Base-by-base conservation (phyloP, 163 green algal genomes). In the Volvox carteri region DNA sequence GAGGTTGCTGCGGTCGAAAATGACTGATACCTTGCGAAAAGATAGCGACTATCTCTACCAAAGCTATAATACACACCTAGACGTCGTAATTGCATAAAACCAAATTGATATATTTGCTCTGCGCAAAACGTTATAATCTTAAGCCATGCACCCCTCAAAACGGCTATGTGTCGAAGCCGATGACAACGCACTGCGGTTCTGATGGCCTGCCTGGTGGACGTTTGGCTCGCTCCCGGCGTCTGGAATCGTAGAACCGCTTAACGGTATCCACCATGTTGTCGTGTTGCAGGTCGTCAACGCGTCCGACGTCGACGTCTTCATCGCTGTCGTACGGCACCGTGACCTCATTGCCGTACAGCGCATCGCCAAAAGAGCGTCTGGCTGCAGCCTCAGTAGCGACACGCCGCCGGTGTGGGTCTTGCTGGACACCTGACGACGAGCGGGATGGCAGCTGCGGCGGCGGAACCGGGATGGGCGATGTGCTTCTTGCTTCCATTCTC, bases 121-220 rank as follows among this genome's bases (percentile, higher is more conserved):
- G 4, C 12, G 2, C 60, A 39, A 39, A 5, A 65, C 19, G 54
- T 39, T 72, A 28, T 30, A 11, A 25, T 9, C 19, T 14, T 72
- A 19, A 72, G 11, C 2, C 14, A 39, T 33, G 23, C 28, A 28
- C 28, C 60, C 37, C 23, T 33, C 16, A n/a, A 68, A 30, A 68
- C 23, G 58, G 6, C 25, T 39, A 72, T 39, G 33, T 42, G 44
- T 80, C 78, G 18, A 86, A 86, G 11, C 78, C 78, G 18, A 77
- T 37, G 4, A 86, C 60, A 25, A 86, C 58, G 58, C 58, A n/a
- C 58, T 50, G 60, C n/a, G 78, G 78, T 58, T 86, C 78, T 16
- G n/a, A 56, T 1, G 78, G 60, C 39, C n/a, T 42, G 0, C 78
- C 42, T 0, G 77, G 54, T 2, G 77, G 77, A 33, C 77, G 77